phyloP scores from a whole-genome alignment of 2,329 filamentous ascomycete species.

The Sporothrix dimorphospora region DNA sequence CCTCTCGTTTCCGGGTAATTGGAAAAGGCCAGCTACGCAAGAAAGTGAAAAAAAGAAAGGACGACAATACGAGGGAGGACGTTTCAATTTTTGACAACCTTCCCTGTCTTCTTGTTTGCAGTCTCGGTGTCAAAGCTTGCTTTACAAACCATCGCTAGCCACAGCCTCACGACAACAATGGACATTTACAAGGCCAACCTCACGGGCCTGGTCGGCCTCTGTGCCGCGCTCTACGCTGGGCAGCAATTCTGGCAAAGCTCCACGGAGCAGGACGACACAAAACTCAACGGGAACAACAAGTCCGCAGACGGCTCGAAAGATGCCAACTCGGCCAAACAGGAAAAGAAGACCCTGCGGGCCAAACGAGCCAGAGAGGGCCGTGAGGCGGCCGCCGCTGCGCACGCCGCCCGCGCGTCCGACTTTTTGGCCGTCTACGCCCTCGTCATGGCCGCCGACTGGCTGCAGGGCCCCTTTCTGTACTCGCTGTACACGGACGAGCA shows the following conservation, averaged over 20 bases:
- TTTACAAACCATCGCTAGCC: not conserved
- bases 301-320: not conserved
- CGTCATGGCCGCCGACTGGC: conserved; percentile 56
- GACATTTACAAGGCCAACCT: conserved; percentile 44
- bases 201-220: conserved; percentile 41
- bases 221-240: conserved; percentile 37
- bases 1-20: conserved; percentile 28
- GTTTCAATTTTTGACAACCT: not conserved
- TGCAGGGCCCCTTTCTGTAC: conserved; percentile 46
- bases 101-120: not conserved
- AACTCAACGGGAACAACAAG: not conserved
- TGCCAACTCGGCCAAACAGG: conserved; percentile 1
- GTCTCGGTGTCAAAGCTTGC: no score
- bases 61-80: not conserved
- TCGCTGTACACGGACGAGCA: conserved; percentile 44
- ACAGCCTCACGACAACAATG: conserved; percentile 29
- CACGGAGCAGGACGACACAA: not conserved
- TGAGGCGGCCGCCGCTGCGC: conserved; percentile 34
- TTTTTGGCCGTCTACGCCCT: conserved; percentile 52
- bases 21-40: conserved; percentile 24
- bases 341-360: not conserved
- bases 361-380: not conserved
- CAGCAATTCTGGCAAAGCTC: conserved; percentile 27
- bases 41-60: not conserved
- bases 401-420: conserved; percentile 29